Base-by-base conservation (phyloP, 768 basidiomycete genomes). In the Auriculariales sp. region DNA sequence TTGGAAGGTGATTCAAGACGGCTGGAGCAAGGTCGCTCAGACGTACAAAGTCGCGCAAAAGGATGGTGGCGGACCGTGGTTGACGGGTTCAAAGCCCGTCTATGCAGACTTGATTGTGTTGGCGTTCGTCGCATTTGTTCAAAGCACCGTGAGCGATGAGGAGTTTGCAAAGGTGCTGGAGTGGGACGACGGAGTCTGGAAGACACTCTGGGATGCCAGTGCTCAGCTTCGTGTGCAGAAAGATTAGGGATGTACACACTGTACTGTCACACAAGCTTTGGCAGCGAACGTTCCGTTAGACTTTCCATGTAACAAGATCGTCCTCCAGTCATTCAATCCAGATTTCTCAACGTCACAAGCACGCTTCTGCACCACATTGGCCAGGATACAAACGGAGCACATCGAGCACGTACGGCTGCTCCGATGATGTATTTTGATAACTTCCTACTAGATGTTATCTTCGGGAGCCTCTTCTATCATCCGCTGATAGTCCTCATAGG, bases 401-500 rank as follows among this genome's bases (percentile, higher is more conserved):
- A n/a, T n/a, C n/a, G n/a, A n/a, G n/a, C n/a, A n/a, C n/a, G n/a
- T n/a, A n/a, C n/a, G n/a, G n/a, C n/a, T n/a, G n/a, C n/a, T n/a
- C n/a, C n/a, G n/a, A n/a, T n/a, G n/a, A n/a, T n/a, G n/a, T n/a
- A n/a, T n/a, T n/a, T n/a, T n/a, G n/a, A n/a, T n/a, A n/a, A n/a
- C n/a, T n/a, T n/a, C n/a, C n/a, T n/a, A 3, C 25, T 62, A 80
- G 28, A 82, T 69, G 62, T 79, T 68, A 56, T 84, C 81, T 63
- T 84, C 82, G 11, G 77, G 73, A 9, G 68, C 78, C 50, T 83
- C 81, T 61, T 90, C 88, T 51, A 90, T 91, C 76, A 90, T 71
- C 66, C 70, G 79, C 39, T 80, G 82, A 56, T 88, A 91, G 51
- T 89, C 87, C 52, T 91, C 88, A 57, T 89, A 89, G 58, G 77